These are phyloP conservation scores for Rhodomyrtus psidioides DNA, from an alignment of 441 rosid species.

Conservation along the genomic window DNA sequence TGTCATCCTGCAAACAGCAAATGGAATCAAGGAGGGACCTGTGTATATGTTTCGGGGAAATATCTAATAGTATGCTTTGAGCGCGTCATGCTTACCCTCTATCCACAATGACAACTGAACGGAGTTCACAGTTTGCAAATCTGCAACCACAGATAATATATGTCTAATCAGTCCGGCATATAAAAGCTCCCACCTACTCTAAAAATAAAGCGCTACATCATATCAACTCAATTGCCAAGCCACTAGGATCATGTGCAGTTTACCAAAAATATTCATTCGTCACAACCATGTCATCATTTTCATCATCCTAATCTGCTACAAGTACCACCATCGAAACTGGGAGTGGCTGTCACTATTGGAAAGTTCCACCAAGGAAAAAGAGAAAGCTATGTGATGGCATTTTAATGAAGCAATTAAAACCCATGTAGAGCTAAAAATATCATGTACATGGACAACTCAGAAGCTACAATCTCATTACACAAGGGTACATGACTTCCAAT, in stretches of 20 bases:
- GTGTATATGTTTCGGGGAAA: background rate
- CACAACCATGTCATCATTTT: background rate
- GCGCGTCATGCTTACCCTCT: slow-evolving; percentile 35
- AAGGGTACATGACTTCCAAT: background rate
- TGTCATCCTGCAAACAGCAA: slow-evolving; percentile 34
- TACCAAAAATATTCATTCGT: background rate
- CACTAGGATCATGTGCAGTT: background rate
- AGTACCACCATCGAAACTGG: background rate
- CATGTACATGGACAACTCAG: background rate
- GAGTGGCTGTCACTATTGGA: background rate
- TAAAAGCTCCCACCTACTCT: background rate
- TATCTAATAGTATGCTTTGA: background rate
- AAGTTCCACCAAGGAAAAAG: background rate
- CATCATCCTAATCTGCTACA: background rate
- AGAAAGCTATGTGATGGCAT: background rate
- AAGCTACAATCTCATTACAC: background rate
- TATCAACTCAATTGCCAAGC: background rate
- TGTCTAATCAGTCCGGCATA: background rate
- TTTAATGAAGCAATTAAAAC: background rate
- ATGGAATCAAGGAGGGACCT: background rate
- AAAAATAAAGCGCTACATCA: background rate
- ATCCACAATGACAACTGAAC: slow-evolving; percentile 64
- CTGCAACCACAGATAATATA: slow-evolving; percentile 20
- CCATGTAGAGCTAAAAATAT: background rate
- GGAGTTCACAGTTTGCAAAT: slow-evolving; percentile 77